Evolutionary conservation across 2,329 filamentous ascomycete genomes (phyloP), one percentile per base, ranked within the genome.

Genomic region (Xylaria sp.): DNA sequence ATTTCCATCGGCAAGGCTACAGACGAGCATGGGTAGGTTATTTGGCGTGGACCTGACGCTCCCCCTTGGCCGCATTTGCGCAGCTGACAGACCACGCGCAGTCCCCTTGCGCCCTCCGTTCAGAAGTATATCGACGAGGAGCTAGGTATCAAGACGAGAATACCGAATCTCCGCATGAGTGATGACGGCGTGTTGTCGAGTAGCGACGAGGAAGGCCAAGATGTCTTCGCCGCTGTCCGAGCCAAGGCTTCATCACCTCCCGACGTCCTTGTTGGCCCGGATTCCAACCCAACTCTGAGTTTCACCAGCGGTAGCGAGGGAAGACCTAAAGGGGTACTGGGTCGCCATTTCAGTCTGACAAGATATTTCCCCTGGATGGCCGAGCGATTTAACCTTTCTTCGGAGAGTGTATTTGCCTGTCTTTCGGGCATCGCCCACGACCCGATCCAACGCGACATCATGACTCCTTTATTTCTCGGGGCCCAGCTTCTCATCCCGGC

Each of bases 331-430:
- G 94, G 94, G 74, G 95, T 98, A 13, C 87, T 90, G 65, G 94
- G 95, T 0, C 88, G 95, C 15, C 95, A 98, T 81, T 98, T 28
- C 3, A 28, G 28, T 28, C 28, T 28, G 28, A 28, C 28, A 28
- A 28, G 28, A 28, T 28, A 28, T 28, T 28, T 28, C 3, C 28
- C 28, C 28, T 28, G 28, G 28, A 28, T 28, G 28, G 28, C 28
- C 28, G 28, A 28, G 28, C 28, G 28, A 28, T 28, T 28, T 28
- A 28, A 28, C 28, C 28, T 28, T 28, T 84, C 98, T 70, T 88
- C 94, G 1, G 90, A 92, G 75, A 98, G 97, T 82, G 97, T 95
- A 72, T 98, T 97, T 77, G 94, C 94, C 2, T 90, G 94, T 84
- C 85, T 98, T 8, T 92, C 88, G 58, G 94, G 94, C 56, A 97